phyloP scores from a whole-genome alignment of 2,329 filamentous ascomycete genomes.

The Colletotrichum tofieldiae region DNA sequence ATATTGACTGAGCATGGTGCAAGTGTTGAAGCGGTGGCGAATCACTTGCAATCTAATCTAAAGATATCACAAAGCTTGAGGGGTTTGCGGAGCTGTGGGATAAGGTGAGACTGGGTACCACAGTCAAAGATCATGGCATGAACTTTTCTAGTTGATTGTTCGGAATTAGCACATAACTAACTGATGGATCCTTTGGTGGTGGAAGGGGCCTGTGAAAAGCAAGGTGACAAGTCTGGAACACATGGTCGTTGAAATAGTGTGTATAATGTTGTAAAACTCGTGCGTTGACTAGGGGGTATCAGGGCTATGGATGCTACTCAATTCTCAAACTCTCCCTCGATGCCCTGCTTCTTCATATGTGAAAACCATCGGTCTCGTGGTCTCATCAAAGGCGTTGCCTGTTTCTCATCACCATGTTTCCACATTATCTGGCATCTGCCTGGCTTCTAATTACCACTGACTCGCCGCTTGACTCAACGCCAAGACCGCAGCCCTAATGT shows the following conservation, averaged over 20 bases:
- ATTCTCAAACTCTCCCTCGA: background rate
- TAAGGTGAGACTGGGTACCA: background rate
- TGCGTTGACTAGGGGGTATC: background rate
- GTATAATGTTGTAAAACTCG: background rate
- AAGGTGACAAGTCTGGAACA: background rate
- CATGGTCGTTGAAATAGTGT: too few species aligned
- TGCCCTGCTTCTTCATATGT: background rate
- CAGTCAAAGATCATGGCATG: background rate
- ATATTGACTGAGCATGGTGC: background rate
- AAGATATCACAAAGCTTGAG: background rate
- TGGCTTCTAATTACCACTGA: background rate
- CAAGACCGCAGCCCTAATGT: rapidly evolving
- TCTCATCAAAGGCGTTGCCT: background rate
- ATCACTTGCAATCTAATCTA: background rate
- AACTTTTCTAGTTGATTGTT: background rate
- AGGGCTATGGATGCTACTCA: background rate
- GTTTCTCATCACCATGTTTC: too few species aligned
- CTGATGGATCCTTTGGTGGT: background rate
- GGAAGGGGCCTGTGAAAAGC: background rate
- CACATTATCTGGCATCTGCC: background rate
- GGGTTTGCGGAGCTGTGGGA: background rate
- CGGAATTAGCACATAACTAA: too few species aligned
- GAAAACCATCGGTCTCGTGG: too few species aligned
- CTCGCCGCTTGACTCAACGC: background rate
- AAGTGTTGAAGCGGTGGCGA: background rate